These are phyloP conservation scores for Serendipita vermifera DNA, from an alignment of 768 basidiomycete genomes.

Conservation along the genomic window DNA sequence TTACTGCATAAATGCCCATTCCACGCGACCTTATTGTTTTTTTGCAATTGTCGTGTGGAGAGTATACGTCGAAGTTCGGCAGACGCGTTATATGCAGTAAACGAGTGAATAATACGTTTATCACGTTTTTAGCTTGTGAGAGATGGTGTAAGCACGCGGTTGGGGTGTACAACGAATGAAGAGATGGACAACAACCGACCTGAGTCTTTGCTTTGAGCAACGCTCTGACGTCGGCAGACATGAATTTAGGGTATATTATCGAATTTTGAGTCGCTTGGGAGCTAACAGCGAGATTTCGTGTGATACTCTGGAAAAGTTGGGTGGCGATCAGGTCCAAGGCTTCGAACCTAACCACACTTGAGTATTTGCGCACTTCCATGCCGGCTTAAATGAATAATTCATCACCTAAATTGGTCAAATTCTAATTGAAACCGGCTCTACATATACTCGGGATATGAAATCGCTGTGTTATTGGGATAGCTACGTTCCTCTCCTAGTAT, in stretches of 20 bases:
- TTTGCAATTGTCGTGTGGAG: conserved; percentile 56
- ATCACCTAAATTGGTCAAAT: too few relatives aligned
- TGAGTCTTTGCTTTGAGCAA: conserved; percentile 3
- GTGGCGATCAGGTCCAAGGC: too few relatives aligned
- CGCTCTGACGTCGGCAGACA: conserved; percentile 5
- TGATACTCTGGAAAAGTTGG: too few relatives aligned
- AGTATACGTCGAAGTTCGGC: conserved; percentile 59
- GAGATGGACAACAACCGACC: not conserved
- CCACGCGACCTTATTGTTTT: conserved; percentile 66
- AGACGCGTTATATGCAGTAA: conserved; percentile 50
- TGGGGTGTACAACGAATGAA: not conserved
- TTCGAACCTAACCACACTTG: too few relatives aligned
- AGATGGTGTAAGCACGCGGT: conserved; percentile 48
- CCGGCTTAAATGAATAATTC: too few relatives aligned
- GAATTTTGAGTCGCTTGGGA: too few relatives aligned
- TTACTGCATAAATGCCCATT: conserved; percentile 78
- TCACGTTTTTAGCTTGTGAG: conserved; percentile 59
- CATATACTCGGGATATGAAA: too few relatives aligned
- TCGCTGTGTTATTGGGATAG: too few relatives aligned
- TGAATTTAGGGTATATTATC: not conserved
- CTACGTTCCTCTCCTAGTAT: too few relatives aligned
- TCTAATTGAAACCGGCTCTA: too few relatives aligned
- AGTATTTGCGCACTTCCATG: too few relatives aligned
- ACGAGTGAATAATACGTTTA: conserved; percentile 54
- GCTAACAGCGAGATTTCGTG: too few relatives aligned